These are phyloP conservation scores for Lactarius quietus DNA, from an alignment of 768 basidiomycete species.

Conservation along the genomic window DNA sequence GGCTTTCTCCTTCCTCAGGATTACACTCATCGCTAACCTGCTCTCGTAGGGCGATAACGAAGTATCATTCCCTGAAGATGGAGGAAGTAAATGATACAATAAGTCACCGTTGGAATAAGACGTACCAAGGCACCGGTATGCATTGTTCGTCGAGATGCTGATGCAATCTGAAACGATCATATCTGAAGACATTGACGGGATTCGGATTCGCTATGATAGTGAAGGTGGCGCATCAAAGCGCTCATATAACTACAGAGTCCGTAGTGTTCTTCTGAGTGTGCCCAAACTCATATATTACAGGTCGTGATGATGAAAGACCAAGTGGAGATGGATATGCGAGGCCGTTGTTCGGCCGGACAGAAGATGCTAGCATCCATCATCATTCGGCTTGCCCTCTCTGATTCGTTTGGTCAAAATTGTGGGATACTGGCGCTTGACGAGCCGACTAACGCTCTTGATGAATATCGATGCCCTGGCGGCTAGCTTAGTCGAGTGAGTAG, in stretches of 20 bases:
- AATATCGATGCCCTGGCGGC: constrained; percentile 93
- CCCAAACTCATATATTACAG: constrained; percentile 39
- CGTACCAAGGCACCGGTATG: constrained; percentile 95
- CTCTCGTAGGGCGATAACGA: constrained; percentile 88
- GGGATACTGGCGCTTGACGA: constrained; percentile 97
- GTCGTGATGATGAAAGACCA: constrained; percentile 99
- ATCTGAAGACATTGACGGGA: constrained; percentile 88
- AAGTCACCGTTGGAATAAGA: constrained; percentile 97
- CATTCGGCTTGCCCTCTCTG: constrained; percentile 93
- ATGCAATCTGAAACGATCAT: constrained; percentile 1
- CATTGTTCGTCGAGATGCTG: background rate
- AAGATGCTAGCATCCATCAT: constrained; percentile 99
- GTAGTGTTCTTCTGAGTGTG: constrained; percentile 30
- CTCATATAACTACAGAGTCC: constrained; percentile 94
- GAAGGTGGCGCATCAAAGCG: constrained; percentile 89
- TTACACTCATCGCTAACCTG: constrained; percentile 9
- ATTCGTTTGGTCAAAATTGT: constrained; percentile 97
- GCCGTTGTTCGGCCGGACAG: constrained; percentile 96
- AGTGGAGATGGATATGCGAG: constrained; percentile 99
- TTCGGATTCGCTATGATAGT: constrained; percentile 89
- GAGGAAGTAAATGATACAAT: constrained; percentile 99
- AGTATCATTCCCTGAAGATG: constrained; percentile 97
- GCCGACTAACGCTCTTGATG: constrained; percentile 94
- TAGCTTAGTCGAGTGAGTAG: constrained; percentile 83
- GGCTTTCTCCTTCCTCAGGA: constrained; percentile 28